These are phyloP conservation scores for Pyronema omphalodes DNA, from an alignment of 495 filamentous ascomycete species.

Conservation along the genomic window DNA sequence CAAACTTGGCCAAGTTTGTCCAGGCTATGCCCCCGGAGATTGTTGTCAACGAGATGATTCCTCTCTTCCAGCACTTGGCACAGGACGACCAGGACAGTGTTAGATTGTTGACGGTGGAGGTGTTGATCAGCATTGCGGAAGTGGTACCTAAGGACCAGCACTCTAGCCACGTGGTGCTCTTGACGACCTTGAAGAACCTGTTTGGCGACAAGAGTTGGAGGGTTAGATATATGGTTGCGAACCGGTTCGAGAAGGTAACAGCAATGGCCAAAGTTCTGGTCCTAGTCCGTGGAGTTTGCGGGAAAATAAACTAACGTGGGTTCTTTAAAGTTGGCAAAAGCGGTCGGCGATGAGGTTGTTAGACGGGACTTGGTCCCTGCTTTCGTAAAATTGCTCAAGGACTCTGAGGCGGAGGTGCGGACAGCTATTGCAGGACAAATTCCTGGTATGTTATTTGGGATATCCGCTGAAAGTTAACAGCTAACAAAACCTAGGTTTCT, in stretches of 20 bases:
- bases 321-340: slow-evolving; percentile 69
- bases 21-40: slow-evolving; percentile 81
- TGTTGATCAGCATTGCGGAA: slow-evolving; percentile 90
- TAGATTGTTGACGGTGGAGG: slow-evolving; percentile 83
- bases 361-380: slow-evolving; percentile 84
- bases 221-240: slow-evolving; percentile 97
- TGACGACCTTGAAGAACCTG: slow-evolving; percentile 73
- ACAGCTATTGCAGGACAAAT: slow-evolving; percentile 96
- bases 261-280: slow-evolving; percentile 9
- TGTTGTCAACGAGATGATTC: slow-evolving; percentile 96
- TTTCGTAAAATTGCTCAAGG: slow-evolving; percentile 93
- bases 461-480: neutral
- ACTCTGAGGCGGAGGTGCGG: slow-evolving; percentile 90
- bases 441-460: slow-evolving; percentile 40
- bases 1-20: slow-evolving; percentile 91
- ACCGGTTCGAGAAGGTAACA: slow-evolving; percentile 86
- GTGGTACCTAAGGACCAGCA: slow-evolving; percentile 96
- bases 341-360: slow-evolving; percentile 92
- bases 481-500: slow-evolving; percentile 48
- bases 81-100: slow-evolving; percentile 96
- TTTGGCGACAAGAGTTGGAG: slow-evolving; percentile 99
- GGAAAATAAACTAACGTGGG: slow-evolving; percentile 1
- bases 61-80: slow-evolving; percentile 90
- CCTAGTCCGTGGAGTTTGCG: neutral
- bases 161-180: slow-evolving; percentile 77